A percentile compares a stretch with the other conserved stretches of the same genome.
Evolutionary conservation across 257 asterid genomes (phyloP).

Genomic region (Lycium ferocissimum): DNA sequence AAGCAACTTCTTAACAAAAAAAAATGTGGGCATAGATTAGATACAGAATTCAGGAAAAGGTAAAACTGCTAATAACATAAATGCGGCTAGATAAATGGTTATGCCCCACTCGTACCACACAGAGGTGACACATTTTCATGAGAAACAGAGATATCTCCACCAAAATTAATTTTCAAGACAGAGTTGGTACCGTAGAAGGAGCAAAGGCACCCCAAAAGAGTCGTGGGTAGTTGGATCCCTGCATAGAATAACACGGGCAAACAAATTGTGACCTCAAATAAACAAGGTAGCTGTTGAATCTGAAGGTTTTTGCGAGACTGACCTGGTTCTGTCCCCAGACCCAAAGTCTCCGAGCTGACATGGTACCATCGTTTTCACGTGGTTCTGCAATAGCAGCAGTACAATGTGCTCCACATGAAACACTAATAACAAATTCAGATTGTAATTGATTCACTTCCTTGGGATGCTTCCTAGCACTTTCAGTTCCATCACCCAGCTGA

Average conservation of each 20-base stretch:
- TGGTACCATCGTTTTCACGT: conserved; percentile 80
- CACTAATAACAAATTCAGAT: conserved; percentile 81
- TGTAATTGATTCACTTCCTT: conserved; percentile 71
- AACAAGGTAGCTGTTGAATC: conserved; percentile 29
- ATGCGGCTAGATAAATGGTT: not conserved
- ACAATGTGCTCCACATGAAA: conserved; percentile 95
- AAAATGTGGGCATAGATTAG: not conserved
- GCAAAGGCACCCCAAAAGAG: conserved; percentile 83
- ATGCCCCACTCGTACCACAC: not conserved
- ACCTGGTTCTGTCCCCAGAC: conserved; percentile 99
- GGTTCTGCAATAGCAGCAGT: conserved; percentile 93
- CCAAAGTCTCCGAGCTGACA: conserved; percentile 81
- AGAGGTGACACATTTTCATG: not conserved
- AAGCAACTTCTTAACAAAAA: not conserved
- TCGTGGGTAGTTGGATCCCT: conserved; percentile 85
- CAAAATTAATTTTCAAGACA: conserved; percentile 17
- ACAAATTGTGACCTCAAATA: conserved; percentile 26
- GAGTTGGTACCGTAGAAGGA: conserved; percentile 66
- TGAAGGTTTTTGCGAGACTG: conserved; percentile 10
- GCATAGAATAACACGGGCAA: conserved; percentile 32
- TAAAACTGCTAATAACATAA: not conserved
- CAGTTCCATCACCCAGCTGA: conserved; percentile 97
- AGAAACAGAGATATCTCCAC: not conserved
- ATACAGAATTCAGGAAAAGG: conserved; percentile 2
- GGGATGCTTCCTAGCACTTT: conserved; percentile 73